Conservation (phyloP, 108 stramenopile genomes). For the Aureococcus anophagefferens region DNA sequence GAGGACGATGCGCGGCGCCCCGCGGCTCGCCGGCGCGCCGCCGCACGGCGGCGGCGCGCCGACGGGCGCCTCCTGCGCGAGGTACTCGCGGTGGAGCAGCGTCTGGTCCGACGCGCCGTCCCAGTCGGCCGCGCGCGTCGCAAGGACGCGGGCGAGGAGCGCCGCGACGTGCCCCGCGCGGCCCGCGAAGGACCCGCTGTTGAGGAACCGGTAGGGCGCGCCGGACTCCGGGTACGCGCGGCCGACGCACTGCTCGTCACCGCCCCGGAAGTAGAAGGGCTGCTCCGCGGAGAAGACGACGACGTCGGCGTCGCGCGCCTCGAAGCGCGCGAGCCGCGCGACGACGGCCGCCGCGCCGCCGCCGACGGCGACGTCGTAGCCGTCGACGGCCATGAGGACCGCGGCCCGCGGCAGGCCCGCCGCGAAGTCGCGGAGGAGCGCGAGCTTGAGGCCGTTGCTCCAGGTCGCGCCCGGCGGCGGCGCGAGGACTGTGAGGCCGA, state of each 20-base stretch:
- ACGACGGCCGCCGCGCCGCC: background rate
- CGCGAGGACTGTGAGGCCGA: too few species aligned
- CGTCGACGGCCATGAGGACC: background rate
- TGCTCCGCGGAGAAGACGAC: background rate
- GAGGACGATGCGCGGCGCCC: background rate
- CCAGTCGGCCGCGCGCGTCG: background rate
- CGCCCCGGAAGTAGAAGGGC: background rate
- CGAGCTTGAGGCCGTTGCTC: background rate
- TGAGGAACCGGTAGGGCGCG: background rate
- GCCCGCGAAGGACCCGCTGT: background rate
- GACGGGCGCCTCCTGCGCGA: too few species aligned
- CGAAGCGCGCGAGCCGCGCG: background rate
- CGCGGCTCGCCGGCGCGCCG: too few species aligned
- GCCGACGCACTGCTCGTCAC: background rate
- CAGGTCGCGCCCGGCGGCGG: background rate
- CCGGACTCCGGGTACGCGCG: background rate
- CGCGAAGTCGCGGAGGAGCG: background rate
- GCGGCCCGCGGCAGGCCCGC: background rate
- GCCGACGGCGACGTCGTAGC: background rate
- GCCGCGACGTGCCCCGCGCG: background rate
- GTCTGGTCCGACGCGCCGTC: background rate
- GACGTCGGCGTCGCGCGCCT: background rate
- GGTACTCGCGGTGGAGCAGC: background rate
- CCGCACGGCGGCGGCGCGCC: too few species aligned
- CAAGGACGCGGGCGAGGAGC: background rate